These are phyloP conservation scores for Fusarium clavum DNA, from an alignment of 2,329 filamentous ascomycete species.

Conservation along the genomic window DNA sequence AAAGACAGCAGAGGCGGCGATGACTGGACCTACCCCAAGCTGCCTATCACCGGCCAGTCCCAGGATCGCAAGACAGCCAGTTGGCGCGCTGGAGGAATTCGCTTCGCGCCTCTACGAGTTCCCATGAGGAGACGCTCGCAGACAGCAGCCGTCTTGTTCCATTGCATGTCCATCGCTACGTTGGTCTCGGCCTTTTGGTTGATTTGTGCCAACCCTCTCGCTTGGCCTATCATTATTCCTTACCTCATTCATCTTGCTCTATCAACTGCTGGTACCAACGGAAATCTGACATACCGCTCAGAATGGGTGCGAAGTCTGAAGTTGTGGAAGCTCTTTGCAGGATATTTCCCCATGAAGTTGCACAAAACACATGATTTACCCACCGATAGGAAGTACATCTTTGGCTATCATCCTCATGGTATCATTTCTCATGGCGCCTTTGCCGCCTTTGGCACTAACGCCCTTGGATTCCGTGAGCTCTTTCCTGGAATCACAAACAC, in stretches of 20 bases:
- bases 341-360: conserved; percentile 89
- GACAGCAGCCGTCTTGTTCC: conserved; percentile 80
- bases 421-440: conserved; percentile 98
- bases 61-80: conserved; percentile 46
- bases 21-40: conserved; percentile 45
- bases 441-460: conserved; percentile 90
- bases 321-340: conserved; percentile 89
- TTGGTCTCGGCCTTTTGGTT: conserved; percentile 87
- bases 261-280: conserved; percentile 81
- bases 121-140: conserved; percentile 78
- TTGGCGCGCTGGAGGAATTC: conserved; percentile 67
- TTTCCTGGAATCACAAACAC: conserved; percentile 97
- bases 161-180: conserved; percentile 77
- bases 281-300: conserved; percentile 78
- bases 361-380: conserved; percentile 86
- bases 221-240: conserved; percentile 81
- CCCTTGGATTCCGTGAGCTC: conserved; percentile 84
- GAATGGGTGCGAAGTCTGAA: conserved; percentile 77
- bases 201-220: conserved; percentile 88
- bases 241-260: conserved; percentile 88
- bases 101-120: conserved; percentile 84
- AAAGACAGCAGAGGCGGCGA: conserved; percentile 21
- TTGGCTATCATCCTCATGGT: conserved; percentile 96
- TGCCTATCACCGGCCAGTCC: conserved; percentile 38
- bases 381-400: conserved; percentile 90